These are phyloP conservation scores for Vigna angularis DNA, from an alignment of 306 rosid species.

Conservation along the genomic window DNA sequence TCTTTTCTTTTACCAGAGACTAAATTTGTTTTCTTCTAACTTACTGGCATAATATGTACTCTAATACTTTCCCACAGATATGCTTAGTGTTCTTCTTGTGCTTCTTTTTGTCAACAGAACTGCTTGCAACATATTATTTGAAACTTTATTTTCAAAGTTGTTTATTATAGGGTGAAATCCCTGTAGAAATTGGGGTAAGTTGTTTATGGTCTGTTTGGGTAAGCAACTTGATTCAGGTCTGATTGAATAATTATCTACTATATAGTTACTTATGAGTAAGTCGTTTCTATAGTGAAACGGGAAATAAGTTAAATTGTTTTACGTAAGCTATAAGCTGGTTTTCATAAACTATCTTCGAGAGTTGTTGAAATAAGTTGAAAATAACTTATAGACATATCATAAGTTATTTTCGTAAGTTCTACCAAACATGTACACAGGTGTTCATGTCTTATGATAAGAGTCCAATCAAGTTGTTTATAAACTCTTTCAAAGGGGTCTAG, in stretches of 20 bases:
- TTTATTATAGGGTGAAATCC: conserved; percentile 7
- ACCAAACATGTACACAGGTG: background rate
- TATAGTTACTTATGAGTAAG: background rate
- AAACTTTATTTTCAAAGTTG: background rate
- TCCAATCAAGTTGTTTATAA: background rate
- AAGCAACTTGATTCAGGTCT: background rate
- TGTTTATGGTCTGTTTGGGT: too few relatives aligned
- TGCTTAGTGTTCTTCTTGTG: conserved; percentile 20
- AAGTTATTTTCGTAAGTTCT: background rate
- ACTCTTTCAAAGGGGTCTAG: background rate
- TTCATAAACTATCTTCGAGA: background rate
- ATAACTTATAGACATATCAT: background rate
- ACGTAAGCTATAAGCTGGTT: background rate
- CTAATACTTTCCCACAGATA: conserved; percentile 23
- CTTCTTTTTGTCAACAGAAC: background rate
- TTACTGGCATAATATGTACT: background rate
- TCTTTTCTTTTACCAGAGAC: background rate
- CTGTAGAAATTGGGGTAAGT: background rate
- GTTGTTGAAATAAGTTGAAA: background rate
- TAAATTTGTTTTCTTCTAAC: background rate
- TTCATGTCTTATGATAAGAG: background rate
- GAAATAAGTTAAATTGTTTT: background rate
- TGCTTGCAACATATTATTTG: conserved; percentile 4
- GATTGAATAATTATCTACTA: background rate
- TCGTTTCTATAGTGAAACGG: background rate